Base-by-base conservation (phyloP, 2,329 filamentous ascomycete species). In the Microsporum audouinii region DNA sequence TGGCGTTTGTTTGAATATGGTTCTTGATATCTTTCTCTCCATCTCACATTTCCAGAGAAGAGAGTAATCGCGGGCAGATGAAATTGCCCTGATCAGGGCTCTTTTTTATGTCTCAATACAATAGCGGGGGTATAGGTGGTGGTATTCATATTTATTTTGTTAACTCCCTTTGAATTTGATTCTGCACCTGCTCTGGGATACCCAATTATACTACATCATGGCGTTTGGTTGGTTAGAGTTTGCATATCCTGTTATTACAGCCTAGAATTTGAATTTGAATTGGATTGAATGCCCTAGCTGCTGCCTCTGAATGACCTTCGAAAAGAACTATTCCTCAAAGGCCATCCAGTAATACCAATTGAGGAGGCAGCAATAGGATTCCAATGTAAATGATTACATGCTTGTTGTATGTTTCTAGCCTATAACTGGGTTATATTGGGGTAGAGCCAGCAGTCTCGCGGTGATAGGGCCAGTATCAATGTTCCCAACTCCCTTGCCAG, bases 401-500 rank as follows among this genome's bases (percentile, higher is more conserved):
- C 58, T 23, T 23, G 17, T 59, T 51, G 33, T 59, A 59, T 14
- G 58, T 27, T 7, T 43, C 43, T 38, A 39, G 58, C 2, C 58
- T 43, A 51, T 51, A 59, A n/a, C 41, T 33, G 6, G 58, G 41
- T 17, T 41, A 49, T 36, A 17, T 31, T 23, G 17, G 38, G 58
- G 29, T 39, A 14, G 8, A 59, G 27, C 14, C 41, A 59, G 36
- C 5, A 59, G n/a, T 49, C 29, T 59, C 27, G 29, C 57, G 29
- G 57, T 49, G 4, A 59, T 59, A 17, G 57, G 41, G 0, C 57
- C 57, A 34, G 57, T 59, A 7, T 29, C 29, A 47, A 59, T 27
- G 29, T 59, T 59, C 31, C 57, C 57, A 59, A 59, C 57, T 34
- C 57, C 57, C 12, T 49, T 59, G 29, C 57, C 57, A 59, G 49